These are phyloP conservation scores for Puccinia coronata DNA, from an alignment of 1,284 basidiomycete genomes.

Conservation along the genomic window DNA sequence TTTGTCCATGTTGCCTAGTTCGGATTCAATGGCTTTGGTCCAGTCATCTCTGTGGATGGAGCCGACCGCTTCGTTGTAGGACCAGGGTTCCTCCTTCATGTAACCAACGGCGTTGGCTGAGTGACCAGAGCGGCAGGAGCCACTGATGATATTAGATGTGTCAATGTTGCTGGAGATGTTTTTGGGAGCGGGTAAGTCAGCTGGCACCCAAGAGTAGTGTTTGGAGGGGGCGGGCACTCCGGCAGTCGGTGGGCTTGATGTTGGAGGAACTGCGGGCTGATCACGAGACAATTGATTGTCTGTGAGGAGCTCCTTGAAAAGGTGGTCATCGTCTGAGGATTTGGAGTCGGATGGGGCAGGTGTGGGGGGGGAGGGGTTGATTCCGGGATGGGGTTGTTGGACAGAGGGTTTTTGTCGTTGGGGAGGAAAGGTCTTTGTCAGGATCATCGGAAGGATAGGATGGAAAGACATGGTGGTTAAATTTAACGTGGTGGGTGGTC, in stretches of 20 bases:
- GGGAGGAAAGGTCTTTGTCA: not conserved
- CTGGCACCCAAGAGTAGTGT: conserved; percentile 7
- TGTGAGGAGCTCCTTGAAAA: not conserved
- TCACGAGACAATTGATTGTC: not conserved
- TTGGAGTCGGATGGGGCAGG: not conserved
- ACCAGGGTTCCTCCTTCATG: too few species aligned
- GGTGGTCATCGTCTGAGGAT: not conserved
- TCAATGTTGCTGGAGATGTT: not conserved
- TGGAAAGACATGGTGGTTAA: too few species aligned
- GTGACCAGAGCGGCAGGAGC: not conserved
- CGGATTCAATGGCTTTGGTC: not conserved
- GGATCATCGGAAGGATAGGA: not conserved
- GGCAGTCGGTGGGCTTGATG: not conserved
- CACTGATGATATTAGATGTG: not conserved
- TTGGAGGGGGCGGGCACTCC: not conserved
- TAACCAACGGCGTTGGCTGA: too few species aligned
- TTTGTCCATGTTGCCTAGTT: too few species aligned
- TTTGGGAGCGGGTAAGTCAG: not conserved
- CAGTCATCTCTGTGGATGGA: not conserved
- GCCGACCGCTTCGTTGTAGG: not conserved
- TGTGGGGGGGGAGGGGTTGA: not conserved
- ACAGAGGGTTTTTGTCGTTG: not conserved
- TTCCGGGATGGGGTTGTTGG: not conserved
- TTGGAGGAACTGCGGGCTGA: not conserved
- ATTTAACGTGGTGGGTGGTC: too few species aligned